A percentile compares a stretch with the other conserved stretches of the same genome.
These are phyloP conservation scores for Tritrichomonas foetus DNA, from an alignment of 208 protist species.

Conservation along the genomic window DNA sequence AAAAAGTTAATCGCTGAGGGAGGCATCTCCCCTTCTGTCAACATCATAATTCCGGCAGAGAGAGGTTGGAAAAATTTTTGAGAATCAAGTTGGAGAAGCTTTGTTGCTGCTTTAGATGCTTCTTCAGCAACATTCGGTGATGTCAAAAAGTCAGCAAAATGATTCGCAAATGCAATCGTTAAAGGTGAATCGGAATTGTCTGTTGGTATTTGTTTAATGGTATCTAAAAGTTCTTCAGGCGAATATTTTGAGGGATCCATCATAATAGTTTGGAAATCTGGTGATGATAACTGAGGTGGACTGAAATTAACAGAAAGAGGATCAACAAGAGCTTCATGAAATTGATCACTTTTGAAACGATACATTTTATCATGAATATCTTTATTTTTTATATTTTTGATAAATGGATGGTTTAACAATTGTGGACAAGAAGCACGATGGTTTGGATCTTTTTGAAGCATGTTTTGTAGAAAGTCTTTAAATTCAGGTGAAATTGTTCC, in stretches of 20 bases:
- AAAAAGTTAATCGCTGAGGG: not conserved
- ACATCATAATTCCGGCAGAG: not conserved
- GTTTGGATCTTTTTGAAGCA: constrained; percentile 19
- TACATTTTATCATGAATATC: not conserved
- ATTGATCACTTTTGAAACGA: not conserved
- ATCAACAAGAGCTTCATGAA: not conserved
- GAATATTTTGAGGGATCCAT: not conserved
- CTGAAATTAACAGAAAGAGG: constrained; percentile 3
- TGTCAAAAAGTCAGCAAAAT: not conserved
- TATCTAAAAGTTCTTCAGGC: not conserved
- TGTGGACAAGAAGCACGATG: not conserved
- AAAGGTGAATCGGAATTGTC: not conserved
- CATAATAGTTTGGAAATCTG: not conserved
- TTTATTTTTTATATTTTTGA: not conserved
- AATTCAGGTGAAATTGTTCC: not conserved
- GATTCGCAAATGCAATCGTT: not conserved
- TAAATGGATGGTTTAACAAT: constrained; percentile 11
- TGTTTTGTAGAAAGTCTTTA: not conserved
- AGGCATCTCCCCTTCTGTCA: not conserved
- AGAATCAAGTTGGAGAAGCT: not conserved
- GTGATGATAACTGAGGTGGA: not conserved
- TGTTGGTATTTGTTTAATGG: not conserved
- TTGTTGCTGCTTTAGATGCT: not conserved
- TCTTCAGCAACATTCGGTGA: not conserved
- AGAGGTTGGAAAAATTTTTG: not conserved